Evolutionary conservation across 495 filamentous ascomycete genomes (phyloP).

Genomic region (Cercophora sp.): DNA sequence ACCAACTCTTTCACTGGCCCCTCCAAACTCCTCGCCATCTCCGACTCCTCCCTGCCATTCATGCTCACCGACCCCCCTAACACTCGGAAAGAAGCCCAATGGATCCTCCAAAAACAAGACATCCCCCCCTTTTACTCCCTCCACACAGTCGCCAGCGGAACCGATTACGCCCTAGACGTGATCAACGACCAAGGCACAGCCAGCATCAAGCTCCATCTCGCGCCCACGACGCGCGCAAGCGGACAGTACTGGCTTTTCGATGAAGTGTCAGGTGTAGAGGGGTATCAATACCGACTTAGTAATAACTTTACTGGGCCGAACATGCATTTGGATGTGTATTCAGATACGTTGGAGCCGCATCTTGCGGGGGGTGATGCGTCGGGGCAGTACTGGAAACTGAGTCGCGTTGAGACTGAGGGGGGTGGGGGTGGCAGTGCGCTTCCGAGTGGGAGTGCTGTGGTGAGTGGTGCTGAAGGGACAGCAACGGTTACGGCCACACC

Average conservation of each 20-base stretch:
- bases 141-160: slow-evolving; percentile 2
- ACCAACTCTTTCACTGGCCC: neutral
- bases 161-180: slow-evolving; percentile 10
- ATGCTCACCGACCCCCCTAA: too few species aligned
- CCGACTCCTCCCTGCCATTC: too few species aligned
- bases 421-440: neutral
- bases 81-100: too few species aligned
- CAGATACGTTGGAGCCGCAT: slow-evolving; percentile 5
- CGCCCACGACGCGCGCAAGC: neutral
- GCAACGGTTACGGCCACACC: neutral
- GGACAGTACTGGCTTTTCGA: slow-evolving; percentile 16
- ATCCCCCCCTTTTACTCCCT: slow-evolving; percentile 8
- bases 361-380: slow-evolving; percentile 11
- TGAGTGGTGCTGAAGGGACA: neutral
- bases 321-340: slow-evolving; percentile 8
- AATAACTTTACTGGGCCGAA: slow-evolving; percentile 15
- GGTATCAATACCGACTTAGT: slow-evolving; percentile 10
- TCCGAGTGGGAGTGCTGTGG: neutral
- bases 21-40: neutral
- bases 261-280: neutral
- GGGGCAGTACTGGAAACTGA: slow-evolving; percentile 26
- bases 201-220: slow-evolving; percentile 7
- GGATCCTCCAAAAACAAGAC: neutral
- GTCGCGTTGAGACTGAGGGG: neutral
- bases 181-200: slow-evolving; percentile 12